Percentiles rank a stretch among this genome's conserved stretches.
Conservation (phyloP, 2,329 filamentous ascomycete genomes). For the Fusarium coicis region DNA sequence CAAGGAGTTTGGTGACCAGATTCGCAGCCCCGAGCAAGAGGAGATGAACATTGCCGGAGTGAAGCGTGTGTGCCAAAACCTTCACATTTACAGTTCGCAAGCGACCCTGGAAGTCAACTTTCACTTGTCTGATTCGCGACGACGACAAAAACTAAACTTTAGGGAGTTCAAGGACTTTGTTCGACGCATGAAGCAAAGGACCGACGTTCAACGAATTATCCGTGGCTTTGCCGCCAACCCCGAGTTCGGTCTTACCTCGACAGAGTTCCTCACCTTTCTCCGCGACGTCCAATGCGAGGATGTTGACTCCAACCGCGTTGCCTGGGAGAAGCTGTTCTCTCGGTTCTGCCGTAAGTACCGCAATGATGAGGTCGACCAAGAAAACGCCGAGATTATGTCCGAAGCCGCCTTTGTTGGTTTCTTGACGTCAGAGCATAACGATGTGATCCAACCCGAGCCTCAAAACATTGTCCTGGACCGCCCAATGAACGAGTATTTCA, state of each 20-base stretch:
- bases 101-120: conserved; percentile 80
- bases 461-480: conserved; percentile 75
- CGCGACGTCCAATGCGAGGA: conserved; percentile 79
- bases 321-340: conserved; percentile 79
- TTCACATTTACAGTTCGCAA: conserved; percentile 91
- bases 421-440: conserved; percentile 79
- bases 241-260: conserved; percentile 73
- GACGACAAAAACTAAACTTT: conserved; percentile 77
- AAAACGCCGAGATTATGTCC: conserved; percentile 70
- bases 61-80: conserved; percentile 83
- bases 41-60: conserved; percentile 82
- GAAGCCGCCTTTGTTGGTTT: conserved; percentile 82
- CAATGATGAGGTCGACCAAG: conserved; percentile 57
- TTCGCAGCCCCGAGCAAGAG: conserved; percentile 68
- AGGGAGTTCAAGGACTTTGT: conserved; percentile 87
- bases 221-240: conserved; percentile 67
- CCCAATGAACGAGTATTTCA: conserved; percentile 96
- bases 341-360: conserved; percentile 72
- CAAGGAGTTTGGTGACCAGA: conserved; percentile 67
- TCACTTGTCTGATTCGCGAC: conserved; percentile 73
- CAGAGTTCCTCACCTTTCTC: conserved; percentile 82
- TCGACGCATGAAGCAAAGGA: conserved; percentile 81
- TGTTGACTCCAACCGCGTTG: conserved; percentile 69
- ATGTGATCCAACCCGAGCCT: conserved; percentile 70
- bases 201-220: conserved; percentile 83